phyloP scores from a whole-genome alignment of 345 rosid genomes.

The Syzygium jambos region DNA sequence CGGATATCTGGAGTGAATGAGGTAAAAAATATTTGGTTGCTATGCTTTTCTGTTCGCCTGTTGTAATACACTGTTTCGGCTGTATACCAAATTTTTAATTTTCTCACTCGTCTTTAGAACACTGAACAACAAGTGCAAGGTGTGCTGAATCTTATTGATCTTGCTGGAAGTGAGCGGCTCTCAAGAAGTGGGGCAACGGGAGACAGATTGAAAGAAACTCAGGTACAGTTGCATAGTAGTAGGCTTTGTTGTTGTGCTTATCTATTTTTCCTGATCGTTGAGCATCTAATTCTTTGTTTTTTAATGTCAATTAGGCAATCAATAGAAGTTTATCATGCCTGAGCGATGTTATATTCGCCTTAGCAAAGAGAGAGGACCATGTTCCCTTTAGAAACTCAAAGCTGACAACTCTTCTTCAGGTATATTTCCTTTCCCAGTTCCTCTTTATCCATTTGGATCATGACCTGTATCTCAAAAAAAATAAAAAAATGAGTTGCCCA shows the following conservation, averaged over 20 bases:
- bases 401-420: conserved; percentile 93
- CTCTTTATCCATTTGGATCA: background rate
- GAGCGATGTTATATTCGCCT: conserved; percentile 80
- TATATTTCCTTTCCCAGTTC: conserved; percentile 2
- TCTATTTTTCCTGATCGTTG: background rate
- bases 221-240: conserved; percentile 26
- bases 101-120: conserved; percentile 27
- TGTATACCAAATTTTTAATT: background rate
- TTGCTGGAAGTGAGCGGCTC: conserved; percentile 95
- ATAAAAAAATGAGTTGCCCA: too few species aligned
- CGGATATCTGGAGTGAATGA: conserved; percentile 77
- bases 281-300: background rate
- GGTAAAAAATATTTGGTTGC: conserved; percentile 18
- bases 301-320: conserved; percentile 51
- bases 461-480: background rate
- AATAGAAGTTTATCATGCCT: conserved; percentile 82
- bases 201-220: conserved; percentile 88
- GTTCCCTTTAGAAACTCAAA: conserved; percentile 93
- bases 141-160: conserved; percentile 79
- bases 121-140: conserved; percentile 97
- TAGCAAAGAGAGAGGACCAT: conserved; percentile 92
- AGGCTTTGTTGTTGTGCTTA: background rate
- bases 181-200: conserved; percentile 92
- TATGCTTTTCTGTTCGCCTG: background rate
- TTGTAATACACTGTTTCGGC: background rate